phyloP scores from a whole-genome alignment of 2,329 filamentous ascomycete species.

The Alternaria ventricosa region DNA sequence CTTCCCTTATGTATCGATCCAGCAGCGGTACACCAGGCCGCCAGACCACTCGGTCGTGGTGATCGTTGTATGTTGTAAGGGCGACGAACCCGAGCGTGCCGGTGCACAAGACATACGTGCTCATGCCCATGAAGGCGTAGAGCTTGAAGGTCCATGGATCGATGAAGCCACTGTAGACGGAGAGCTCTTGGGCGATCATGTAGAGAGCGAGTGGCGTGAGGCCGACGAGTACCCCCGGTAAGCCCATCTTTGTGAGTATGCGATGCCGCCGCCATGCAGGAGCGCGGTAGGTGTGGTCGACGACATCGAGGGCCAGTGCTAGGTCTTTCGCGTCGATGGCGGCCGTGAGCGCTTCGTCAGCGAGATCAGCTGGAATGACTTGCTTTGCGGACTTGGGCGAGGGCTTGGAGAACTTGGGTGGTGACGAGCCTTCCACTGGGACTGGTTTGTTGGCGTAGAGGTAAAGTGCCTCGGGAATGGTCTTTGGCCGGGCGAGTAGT shows the following conservation, averaged over 20 bases:
- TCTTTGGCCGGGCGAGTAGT: conserved; percentile 73
- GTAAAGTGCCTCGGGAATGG: conserved; percentile 79
- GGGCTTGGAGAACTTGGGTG: conserved; percentile 49
- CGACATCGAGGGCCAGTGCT: conserved; percentile 75
- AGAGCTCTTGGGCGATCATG: conserved; percentile 70
- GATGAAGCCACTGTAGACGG: conserved; percentile 75
- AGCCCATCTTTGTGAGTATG: conserved; percentile 66
- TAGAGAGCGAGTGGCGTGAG: conserved; percentile 73
- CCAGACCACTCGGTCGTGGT: conserved; percentile 95
- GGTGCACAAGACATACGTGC: conserved; percentile 83
- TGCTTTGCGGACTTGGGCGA: conserved; percentile 73
- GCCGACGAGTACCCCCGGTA: conserved; percentile 64
- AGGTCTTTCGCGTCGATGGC: conserved; percentile 83
- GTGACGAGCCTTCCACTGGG: conserved; percentile 66
- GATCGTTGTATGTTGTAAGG: conserved; percentile 86
- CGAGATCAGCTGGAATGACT: conserved; percentile 74
- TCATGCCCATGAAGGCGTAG: conserved; percentile 78
- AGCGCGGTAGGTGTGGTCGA: conserved; percentile 72
- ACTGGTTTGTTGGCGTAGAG: conserved; percentile 85
- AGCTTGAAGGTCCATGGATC: conserved; percentile 75
- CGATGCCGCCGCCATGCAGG: conserved; percentile 72
- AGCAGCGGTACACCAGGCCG: conserved; percentile 78
- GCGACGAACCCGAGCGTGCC: conserved; percentile 83
- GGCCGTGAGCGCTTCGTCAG: conserved; percentile 75
- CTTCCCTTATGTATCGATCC: conserved; percentile 85